Evolutionary conservation across 106 monocot species (phyloP).

Genomic region (Platanthera zijinensis): DNA sequence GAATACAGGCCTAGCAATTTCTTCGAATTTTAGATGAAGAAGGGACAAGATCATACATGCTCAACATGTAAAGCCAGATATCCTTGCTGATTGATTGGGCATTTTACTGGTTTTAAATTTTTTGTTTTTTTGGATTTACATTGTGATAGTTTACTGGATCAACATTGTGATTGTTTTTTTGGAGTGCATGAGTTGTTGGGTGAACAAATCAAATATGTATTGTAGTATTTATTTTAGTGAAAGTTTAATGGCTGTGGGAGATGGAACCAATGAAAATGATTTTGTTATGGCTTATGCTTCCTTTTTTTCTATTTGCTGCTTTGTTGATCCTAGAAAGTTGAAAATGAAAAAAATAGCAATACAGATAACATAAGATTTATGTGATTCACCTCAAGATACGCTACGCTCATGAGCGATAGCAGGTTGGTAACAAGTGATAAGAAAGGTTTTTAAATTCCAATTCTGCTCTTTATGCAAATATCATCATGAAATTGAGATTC

Average conservation of each 20-base stretch:
- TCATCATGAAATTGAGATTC: too few species aligned
- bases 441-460: too few species aligned
- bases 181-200: not conserved
- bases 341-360: too few species aligned
- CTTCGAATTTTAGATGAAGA: slow-evolving; percentile 11
- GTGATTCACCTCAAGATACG: too few species aligned
- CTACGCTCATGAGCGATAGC: too few species aligned
- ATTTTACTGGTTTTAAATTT: not conserved
- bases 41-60: not conserved
- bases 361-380: too few species aligned
- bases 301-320: not conserved
- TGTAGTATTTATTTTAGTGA: not conserved
- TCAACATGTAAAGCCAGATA: not conserved
- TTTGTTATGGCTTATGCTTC: not conserved
- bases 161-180: not conserved
- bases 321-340: not conserved
- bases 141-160: not conserved
- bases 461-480: too few species aligned
- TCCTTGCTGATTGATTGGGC: not conserved
- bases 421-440: too few species aligned
- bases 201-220: not conserved
- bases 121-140: not conserved
- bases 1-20: not conserved
- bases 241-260: not conserved
- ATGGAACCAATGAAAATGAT: not conserved